Evolutionary conservation across 2,329 filamentous ascomycete genomes (phyloP), one percentile per base, ranked within the genome.

Genomic region (Macrophomina tecta): DNA sequence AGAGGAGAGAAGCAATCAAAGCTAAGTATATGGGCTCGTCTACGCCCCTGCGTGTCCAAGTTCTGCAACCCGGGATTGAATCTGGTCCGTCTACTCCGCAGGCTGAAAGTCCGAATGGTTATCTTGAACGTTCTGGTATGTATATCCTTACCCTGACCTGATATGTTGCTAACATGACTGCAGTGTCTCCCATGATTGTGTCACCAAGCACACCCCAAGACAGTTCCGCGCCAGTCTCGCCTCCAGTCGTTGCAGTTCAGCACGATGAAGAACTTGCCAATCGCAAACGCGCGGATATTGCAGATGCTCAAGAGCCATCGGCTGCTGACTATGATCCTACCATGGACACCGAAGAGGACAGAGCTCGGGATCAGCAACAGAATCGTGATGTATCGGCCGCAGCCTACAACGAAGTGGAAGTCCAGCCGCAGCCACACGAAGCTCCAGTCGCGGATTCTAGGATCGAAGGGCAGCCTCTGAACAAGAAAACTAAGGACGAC

Each of bases 321-420:
- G 94, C 94, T 53, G 93, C 93, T 68, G 92, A 97, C 77, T 97
- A 97, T 76, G 92, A 97, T 74, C 94, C 94, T 1, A 95, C 90
- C 1, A 84, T 89, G 71, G 94, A 97, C 75, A 95, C 94, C 91
- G 85, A 90, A 76, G 92, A 96, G 77, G 93, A 97, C 72, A 88
- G 89, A 73, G 84, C 88, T 68, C 88, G 90, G 66, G 89, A 89
- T 70, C 84, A 88, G 72, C 84, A 88, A n/a, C 61, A 68, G 11
- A 40, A 61, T 9, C 38, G 49, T 16, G 60, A 55, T 8, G 38
- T 62, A 12, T 32, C 58, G 18, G 58, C 58, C n/a, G 8, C 45
- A 7, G 51, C 38, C 38, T 52, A 70, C 51, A 28, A 69, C 69
- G 45, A 71, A 66, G 18, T 48, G 68, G 40, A 73, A 76, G 12